Percentiles rank a stretch among this genome's conserved stretches.
phyloP scores from a whole-genome alignment of 805 yeast species.

The Candida dajiaensis region DNA sequence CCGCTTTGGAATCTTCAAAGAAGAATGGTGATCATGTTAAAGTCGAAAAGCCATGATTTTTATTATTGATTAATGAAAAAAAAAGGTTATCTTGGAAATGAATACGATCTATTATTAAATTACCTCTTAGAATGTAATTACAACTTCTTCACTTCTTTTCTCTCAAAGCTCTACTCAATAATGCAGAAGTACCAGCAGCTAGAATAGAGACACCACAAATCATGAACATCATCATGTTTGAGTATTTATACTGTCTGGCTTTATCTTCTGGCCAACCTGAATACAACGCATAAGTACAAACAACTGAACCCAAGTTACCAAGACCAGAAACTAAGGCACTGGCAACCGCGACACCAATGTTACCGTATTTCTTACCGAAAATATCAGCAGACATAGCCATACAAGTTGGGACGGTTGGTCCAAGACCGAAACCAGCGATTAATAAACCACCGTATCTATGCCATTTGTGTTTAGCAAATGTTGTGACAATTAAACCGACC shows the following conservation, averaged over 20 bases:
- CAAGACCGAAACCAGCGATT: slow-evolving; percentile 81
- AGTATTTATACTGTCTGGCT: slow-evolving; percentile 52
- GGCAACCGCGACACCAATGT: slow-evolving; percentile 78
- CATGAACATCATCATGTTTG: slow-evolving; percentile 79
- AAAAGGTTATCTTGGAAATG: too few species aligned
- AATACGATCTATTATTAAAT: too few species aligned
- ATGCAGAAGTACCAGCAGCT: slow-evolving; percentile 28
- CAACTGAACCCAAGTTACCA: slow-evolving; percentile 82
- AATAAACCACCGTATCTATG: slow-evolving; percentile 72
- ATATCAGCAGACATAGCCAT: slow-evolving; percentile 83
- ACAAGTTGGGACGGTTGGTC: slow-evolving; percentile 85
- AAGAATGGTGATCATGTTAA: slow-evolving; percentile 45
- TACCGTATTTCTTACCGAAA: slow-evolving; percentile 66
- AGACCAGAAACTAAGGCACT: slow-evolving; percentile 81
- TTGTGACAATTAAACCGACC: slow-evolving; percentile 66
- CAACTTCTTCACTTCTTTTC: slow-evolving; percentile 8
- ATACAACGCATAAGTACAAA: slow-evolving; percentile 81
- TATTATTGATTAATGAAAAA: slow-evolving; percentile 4
- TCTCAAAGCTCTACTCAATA: slow-evolving; percentile 13
- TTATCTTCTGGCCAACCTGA: slow-evolving; percentile 82
- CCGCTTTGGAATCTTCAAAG: slow-evolving; percentile 67
- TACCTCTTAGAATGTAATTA: too few species aligned
- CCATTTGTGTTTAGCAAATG: slow-evolving; percentile 74
- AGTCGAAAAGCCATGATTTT: slow-evolving; percentile 29
- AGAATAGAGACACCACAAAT: slow-evolving; percentile 72